Conservation (phyloP, 805 yeast species). For the Cephaloascus albidus region DNA sequence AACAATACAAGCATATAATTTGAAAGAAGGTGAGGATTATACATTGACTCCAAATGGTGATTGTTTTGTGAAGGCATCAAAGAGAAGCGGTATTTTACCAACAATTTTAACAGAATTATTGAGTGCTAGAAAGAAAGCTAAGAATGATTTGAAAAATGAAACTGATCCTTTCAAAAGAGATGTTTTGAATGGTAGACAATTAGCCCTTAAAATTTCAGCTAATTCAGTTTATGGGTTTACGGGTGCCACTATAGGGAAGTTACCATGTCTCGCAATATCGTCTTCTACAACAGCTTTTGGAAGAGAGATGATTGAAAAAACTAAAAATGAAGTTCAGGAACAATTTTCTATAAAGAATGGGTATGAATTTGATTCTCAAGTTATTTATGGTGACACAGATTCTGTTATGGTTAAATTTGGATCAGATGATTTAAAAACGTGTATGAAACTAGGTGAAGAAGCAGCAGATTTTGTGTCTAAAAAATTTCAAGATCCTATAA, state of each 20-base stretch:
- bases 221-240: slow-evolving; percentile 98
- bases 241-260: slow-evolving; percentile 96
- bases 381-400: slow-evolving; percentile 97
- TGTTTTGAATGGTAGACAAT: slow-evolving; percentile 93
- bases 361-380: slow-evolving; percentile 74
- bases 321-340: slow-evolving; percentile 78
- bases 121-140: slow-evolving; percentile 89
- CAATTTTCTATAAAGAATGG: slow-evolving; percentile 79
- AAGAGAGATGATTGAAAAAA: slow-evolving; percentile 90
- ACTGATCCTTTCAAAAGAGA: slow-evolving; percentile 90
- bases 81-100: slow-evolving; percentile 82
- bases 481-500: slow-evolving; percentile 76
- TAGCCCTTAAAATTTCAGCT: slow-evolving; percentile 93
- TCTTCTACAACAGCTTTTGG: slow-evolving; percentile 95
- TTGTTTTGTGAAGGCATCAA: slow-evolving; percentile 62
- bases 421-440: slow-evolving; percentile 60
- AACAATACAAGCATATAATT: slow-evolving; percentile 53
- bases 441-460: slow-evolving; percentile 89
- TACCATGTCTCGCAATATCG: slow-evolving; percentile 94
- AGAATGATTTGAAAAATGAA: slow-evolving; percentile 81
- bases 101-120: slow-evolving; percentile 84
- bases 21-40: slow-evolving; percentile 71
- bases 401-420: slow-evolving; percentile 99
- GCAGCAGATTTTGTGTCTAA: slow-evolving; percentile 87
- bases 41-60: slow-evolving; percentile 88